Conservation (phyloP, 192 early-diverging fungal genomes). For the Backusella parvicylindrica region DNA sequence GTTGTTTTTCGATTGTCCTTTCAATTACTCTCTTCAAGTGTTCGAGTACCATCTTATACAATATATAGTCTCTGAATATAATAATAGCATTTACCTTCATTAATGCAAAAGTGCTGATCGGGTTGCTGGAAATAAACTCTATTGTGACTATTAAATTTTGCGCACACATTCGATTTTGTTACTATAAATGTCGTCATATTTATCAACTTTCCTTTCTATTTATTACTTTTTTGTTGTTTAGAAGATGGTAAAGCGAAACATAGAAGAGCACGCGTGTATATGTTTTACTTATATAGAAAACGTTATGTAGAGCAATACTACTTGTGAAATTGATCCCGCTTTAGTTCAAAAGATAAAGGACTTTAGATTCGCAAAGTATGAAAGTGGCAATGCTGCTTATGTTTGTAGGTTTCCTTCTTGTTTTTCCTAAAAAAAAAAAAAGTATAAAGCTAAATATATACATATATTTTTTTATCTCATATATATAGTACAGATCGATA, state of each 20-base stretch:
- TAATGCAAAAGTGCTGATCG: no score
- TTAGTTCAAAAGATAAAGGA: slow-evolving; percentile 45
- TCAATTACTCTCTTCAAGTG: no score
- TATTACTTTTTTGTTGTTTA: not conserved
- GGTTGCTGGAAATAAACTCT: no score
- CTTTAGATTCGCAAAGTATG: slow-evolving; percentile 51
- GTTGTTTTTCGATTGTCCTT: no score
- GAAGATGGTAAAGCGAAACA: not conserved
- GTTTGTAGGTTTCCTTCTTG: slow-evolving; percentile 41
- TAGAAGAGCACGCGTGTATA: not conserved
- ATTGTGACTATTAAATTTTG: no score
- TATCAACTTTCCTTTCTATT: not conserved
- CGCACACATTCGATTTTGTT: no score
- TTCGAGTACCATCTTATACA: no score
- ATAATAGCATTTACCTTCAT: no score
- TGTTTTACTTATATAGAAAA: not conserved
- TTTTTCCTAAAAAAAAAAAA: not conserved
- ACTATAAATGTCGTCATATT: not conserved
- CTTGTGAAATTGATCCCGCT: slow-evolving; percentile 48
- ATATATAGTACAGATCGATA: slow-evolving; percentile 56
- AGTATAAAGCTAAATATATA: not conserved
- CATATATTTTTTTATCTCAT: not conserved
- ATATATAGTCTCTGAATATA: no score
- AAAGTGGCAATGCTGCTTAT: slow-evolving; percentile 48
- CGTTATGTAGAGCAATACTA: slow-evolving; percentile 4